These are phyloP conservation scores for Chalciporus sp. DNA, from an alignment of 1,284 basidiomycete genomes.

Conservation along the genomic window DNA sequence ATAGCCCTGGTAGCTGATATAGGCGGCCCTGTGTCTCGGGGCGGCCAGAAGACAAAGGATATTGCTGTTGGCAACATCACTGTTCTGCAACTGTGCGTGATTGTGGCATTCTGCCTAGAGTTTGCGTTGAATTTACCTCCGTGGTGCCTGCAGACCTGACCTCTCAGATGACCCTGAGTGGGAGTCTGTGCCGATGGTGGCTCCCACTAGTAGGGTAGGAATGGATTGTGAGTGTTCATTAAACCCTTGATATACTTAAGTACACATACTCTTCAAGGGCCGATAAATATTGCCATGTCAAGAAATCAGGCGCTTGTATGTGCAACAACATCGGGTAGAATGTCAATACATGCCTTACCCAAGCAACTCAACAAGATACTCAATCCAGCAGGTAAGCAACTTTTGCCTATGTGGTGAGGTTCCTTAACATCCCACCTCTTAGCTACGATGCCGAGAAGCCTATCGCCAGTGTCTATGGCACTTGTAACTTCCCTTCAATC, in stretches of 20 bases:
- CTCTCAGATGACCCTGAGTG: slow-evolving; percentile 54
- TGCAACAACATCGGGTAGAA: slow-evolving; percentile 47
- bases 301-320: slow-evolving; percentile 59
- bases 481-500: slow-evolving; percentile 49
- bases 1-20: slow-evolving; percentile 49
- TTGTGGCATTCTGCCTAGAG: not conserved
- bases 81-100: slow-evolving; percentile 56
- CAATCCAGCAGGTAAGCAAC: slow-evolving; percentile 22
- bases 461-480: slow-evolving; percentile 33
- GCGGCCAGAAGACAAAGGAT: slow-evolving; percentile 40
- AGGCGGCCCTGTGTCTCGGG: slow-evolving; percentile 40
- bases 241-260: slow-evolving; percentile 3
- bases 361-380: slow-evolving; percentile 24
- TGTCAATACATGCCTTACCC: slow-evolving; percentile 54
- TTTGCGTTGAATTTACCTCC: slow-evolving; percentile 2
- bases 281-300: slow-evolving; percentile 51
- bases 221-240: slow-evolving; percentile 46
- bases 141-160: slow-evolving; percentile 46
- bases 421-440: slow-evolving; percentile 13
- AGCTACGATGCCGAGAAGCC: slow-evolving; percentile 15
- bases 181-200: slow-evolving; percentile 48
- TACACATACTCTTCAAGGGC: slow-evolving; percentile 40
- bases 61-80: slow-evolving; percentile 50
- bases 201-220: slow-evolving; percentile 43
- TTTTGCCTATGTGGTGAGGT: not conserved